These are phyloP conservation scores for Corylus heterophylla DNA, from an alignment of 306 rosid genomes.

Conservation along the genomic window DNA sequence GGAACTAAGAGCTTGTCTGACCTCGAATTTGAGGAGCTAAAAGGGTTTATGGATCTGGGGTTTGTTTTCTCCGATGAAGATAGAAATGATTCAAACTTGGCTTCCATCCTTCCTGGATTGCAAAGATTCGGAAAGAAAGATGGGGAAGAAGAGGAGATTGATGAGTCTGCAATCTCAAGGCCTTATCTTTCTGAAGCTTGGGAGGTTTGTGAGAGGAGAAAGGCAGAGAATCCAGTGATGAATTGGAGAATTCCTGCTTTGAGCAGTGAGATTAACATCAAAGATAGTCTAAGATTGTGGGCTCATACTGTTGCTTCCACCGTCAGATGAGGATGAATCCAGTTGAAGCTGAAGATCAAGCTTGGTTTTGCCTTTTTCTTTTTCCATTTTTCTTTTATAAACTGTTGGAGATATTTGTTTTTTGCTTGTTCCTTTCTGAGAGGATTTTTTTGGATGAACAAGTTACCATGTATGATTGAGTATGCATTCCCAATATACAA, in stretches of 20 bases:
- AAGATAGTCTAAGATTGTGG: conserved; percentile 73
- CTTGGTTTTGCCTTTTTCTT: not conserved
- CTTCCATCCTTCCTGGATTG: conserved; percentile 81
- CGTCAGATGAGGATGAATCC: conserved; percentile 46
- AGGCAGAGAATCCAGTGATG: conserved; percentile 48
- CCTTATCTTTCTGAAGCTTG: conserved; percentile 95
- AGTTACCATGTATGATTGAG: too few species aligned
- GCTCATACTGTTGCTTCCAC: conserved; percentile 85
- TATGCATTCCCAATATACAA: too few species aligned
- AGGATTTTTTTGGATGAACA: too few species aligned
- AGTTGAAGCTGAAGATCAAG: not conserved
- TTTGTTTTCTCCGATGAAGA: conserved; percentile 86
- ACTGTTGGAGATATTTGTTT: not conserved
- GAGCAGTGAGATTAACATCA: conserved; percentile 60
- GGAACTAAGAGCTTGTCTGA: conserved; percentile 77
- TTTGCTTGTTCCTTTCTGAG: too few species aligned
- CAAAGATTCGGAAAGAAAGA: conserved; percentile 61
- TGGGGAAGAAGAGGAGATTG: conserved; percentile 29
- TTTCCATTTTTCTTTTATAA: not conserved
- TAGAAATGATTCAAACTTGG: conserved; percentile 71
- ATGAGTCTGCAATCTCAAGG: conserved; percentile 45
- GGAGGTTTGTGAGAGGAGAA: conserved; percentile 49
- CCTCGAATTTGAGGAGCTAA: conserved; percentile 81
- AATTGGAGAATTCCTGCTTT: conserved; percentile 67
- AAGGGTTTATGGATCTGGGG: conserved; percentile 91